Conservation (phyloP, 306 rosid species). For the Prunus fruticosa region DNA sequence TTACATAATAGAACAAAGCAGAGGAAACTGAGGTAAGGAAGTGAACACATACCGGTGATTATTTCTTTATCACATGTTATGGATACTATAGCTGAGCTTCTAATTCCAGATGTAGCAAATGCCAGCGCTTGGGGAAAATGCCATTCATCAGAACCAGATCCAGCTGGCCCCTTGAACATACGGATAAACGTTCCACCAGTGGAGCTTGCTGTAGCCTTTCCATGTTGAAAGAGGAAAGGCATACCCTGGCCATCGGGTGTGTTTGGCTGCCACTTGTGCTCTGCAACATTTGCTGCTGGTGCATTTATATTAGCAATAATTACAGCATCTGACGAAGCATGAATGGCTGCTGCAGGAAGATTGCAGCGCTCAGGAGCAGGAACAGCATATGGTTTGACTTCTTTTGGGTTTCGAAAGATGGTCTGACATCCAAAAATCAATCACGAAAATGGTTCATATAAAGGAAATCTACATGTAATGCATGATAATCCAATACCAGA, state of each 20-base stretch:
- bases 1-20: neutral
- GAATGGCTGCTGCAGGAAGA: constrained; percentile 94
- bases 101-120: constrained; percentile 80
- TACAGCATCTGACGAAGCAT: constrained; percentile 75
- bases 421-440: constrained; percentile 53
- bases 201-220: constrained; percentile 57
- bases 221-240: constrained; percentile 94
- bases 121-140: constrained; percentile 86
- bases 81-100: constrained; percentile 77
- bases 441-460: neutral
- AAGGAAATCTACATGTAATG: neutral
- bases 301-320: constrained; percentile 78
- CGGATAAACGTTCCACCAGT: constrained; percentile 79
- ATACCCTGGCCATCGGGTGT: constrained; percentile 97
- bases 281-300: constrained; percentile 90
- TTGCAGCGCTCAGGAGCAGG: constrained; percentile 85
- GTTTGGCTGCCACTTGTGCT: constrained; percentile 97
- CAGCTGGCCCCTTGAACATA: constrained; percentile 79
- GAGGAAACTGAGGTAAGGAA: neutral
- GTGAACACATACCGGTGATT: constrained; percentile 63
- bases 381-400: constrained; percentile 71
- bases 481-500: neutral
- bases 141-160: constrained; percentile 65
- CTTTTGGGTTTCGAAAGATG: constrained; percentile 88
- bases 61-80: constrained; percentile 84